phyloP scores from a whole-genome alignment of 257 asterid species.

The Fraxinus quadrangulata region DNA sequence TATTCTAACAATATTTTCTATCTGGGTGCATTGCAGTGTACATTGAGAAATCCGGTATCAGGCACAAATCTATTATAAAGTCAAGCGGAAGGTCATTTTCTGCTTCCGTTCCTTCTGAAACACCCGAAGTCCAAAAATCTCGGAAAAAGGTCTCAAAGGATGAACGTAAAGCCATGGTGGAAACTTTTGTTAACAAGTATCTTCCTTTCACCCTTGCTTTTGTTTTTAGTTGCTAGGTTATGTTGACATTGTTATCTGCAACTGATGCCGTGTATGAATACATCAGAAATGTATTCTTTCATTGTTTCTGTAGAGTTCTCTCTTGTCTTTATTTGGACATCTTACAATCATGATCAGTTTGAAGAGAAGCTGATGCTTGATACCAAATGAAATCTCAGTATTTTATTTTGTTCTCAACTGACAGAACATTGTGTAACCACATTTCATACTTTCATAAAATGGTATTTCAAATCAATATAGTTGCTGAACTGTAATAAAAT shows the following conservation, averaged over 20 bases:
- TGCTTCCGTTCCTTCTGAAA: constrained; percentile 42
- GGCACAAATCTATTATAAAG: constrained; percentile 30
- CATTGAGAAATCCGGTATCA: constrained; percentile 31
- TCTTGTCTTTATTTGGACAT: neutral
- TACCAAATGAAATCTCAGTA: neutral
- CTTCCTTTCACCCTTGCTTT: constrained; percentile 13
- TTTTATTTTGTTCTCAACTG: neutral
- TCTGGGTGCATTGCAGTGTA: constrained; percentile 32
- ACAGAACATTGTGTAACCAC: neutral
- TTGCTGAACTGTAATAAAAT: neutral
- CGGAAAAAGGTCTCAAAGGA: constrained; percentile 47
- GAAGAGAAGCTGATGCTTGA: neutral
- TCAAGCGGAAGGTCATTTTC: constrained; percentile 43
- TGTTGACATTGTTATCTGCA: constrained; percentile 2
- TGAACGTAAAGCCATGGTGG: constrained; percentile 58
- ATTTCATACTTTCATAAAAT: neutral
- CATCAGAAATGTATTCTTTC: neutral
- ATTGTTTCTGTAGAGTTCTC: neutral
- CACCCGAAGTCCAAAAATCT: constrained; percentile 30
- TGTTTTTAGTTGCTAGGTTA: constrained; percentile 10
- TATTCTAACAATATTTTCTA: constrained; percentile 15
- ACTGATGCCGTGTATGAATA: neutral
- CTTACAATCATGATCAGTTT: neutral
- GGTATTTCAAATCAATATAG: neutral
- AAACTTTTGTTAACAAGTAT: constrained; percentile 63